Percentiles rank a stretch among this genome's conserved stretches.
phyloP scores from a whole-genome alignment of 1,284 basidiomycete species.

The Ustilago nuda region DNA sequence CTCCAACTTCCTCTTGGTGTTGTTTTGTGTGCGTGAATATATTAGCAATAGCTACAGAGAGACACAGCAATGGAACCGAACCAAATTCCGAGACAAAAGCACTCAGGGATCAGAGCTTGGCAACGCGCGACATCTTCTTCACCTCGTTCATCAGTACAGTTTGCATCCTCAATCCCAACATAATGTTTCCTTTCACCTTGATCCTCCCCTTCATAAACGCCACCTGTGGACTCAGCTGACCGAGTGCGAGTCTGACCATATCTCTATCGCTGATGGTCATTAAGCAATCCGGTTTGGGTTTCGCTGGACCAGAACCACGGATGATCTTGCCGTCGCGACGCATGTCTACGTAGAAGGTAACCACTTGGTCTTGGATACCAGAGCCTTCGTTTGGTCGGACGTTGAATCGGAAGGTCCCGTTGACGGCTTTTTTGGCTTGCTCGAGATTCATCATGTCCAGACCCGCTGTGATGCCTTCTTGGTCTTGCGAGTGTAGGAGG shows the following conservation, averaged over 20 bases:
- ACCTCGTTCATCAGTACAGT: constrained; percentile 57
- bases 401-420: constrained; percentile 58
- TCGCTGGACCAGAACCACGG: constrained; percentile 41
- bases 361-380: constrained; percentile 20
- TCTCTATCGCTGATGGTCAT: constrained; percentile 56
- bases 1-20: not conserved
- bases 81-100: not conserved
- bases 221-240: constrained; percentile 54
- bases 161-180: constrained; percentile 58
- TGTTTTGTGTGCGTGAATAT: not conserved
- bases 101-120: constrained; percentile 38
- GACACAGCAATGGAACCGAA: not conserved
- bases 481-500: constrained; percentile 42
- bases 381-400: constrained; percentile 37
- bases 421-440: constrained; percentile 57
- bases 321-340: constrained; percentile 46
- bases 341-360: constrained; percentile 61
- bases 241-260: constrained; percentile 58
- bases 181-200: constrained; percentile 61
- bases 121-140: constrained; percentile 49
- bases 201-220: constrained; percentile 60
- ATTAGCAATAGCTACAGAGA: not conserved
- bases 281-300: constrained; percentile 57
- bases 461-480: constrained; percentile 48
- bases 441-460: constrained; percentile 58